A percentile compares a stretch with the other conserved stretches of the same genome.
These are phyloP conservation scores for Trametes maxima DNA, from an alignment of 768 basidiomycete species.

Conservation along the genomic window DNA sequence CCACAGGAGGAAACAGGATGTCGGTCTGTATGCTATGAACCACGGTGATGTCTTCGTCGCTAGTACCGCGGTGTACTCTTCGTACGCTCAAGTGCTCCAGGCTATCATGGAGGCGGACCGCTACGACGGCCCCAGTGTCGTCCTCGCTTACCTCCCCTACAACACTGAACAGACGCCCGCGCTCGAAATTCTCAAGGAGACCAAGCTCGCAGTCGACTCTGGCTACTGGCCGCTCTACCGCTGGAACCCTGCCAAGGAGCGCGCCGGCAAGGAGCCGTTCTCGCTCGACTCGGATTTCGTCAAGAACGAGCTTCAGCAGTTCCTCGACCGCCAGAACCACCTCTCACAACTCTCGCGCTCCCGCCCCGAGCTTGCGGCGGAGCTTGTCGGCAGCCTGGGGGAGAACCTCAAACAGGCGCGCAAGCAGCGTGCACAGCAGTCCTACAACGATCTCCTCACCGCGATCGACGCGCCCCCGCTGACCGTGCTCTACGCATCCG, in stretches of 20 bases:
- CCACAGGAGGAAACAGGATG: constrained; percentile 88
- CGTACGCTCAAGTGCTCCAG: constrained; percentile 93
- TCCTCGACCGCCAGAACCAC: constrained; percentile 96
- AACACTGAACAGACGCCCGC: constrained; percentile 73
- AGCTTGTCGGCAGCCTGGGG: constrained; percentile 83
- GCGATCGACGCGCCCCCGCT: constrained; percentile 89
- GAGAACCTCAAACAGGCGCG: constrained; percentile 83
- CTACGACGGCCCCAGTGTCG: constrained; percentile 86
- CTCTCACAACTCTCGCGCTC: constrained; percentile 89
- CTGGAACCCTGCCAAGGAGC: constrained; percentile 91
- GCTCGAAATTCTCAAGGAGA: constrained; percentile 93
- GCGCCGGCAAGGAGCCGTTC: constrained; percentile 78
- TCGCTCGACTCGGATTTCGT: constrained; percentile 89
- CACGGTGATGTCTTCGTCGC: constrained; percentile 97
- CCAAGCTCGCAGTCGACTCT: constrained; percentile 92
- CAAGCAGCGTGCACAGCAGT: constrained; percentile 75
- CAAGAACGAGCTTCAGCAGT: constrained; percentile 90
- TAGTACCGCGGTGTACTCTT: constrained; percentile 93
- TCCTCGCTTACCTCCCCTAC: constrained; percentile 95
- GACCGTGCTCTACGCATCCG: constrained; percentile 90
- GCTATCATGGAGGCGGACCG: constrained; percentile 88
- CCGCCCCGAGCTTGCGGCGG: constrained; percentile 76
- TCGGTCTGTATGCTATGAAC: constrained; percentile 98
- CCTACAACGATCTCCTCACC: constrained; percentile 81
- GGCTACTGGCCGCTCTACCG: constrained; percentile 99